Evolutionary conservation across 2,329 filamentous ascomycete species (phyloP).

Genomic region (Tolypocladium ovalisporum): DNA sequence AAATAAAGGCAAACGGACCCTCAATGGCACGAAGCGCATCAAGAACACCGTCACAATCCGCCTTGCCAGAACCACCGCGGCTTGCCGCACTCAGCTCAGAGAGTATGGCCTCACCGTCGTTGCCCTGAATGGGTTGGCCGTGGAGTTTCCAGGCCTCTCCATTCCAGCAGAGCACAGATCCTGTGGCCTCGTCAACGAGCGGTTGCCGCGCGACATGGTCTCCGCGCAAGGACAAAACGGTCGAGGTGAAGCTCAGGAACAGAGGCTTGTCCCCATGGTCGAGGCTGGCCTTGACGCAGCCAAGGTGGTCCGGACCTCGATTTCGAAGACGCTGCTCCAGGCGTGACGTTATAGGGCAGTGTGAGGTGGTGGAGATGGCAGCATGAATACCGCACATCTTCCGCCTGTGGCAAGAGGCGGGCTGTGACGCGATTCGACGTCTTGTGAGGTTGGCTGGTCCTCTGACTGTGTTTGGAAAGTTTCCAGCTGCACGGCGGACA

Average conservation of each 20-base stretch:
- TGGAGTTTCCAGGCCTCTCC: slow-evolving; percentile 83
- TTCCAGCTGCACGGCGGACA: not conserved
- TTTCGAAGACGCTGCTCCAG: slow-evolving; percentile 38
- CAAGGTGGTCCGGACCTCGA: slow-evolving; percentile 50
- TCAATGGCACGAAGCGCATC: slow-evolving; percentile 49
- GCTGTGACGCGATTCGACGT: slow-evolving; percentile 5
- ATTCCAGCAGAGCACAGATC: slow-evolving; percentile 85
- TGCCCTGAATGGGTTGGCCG: slow-evolving; percentile 49
- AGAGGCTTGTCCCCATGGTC: slow-evolving; percentile 14
- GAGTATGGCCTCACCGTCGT: slow-evolving; percentile 69
- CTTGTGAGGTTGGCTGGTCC: not conserved
- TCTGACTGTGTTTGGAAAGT: not conserved
- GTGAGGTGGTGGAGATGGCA: slow-evolving; percentile 27
- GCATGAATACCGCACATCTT: slow-evolving; percentile 53
- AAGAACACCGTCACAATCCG: slow-evolving; percentile 24
- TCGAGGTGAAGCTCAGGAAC: slow-evolving; percentile 60
- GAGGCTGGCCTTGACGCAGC: slow-evolving; percentile 24
- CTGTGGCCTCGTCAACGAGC: slow-evolving; percentile 42
- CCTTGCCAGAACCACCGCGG: slow-evolving; percentile 10
- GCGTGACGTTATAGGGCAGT: slow-evolving; percentile 17
- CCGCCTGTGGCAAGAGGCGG: not conserved
- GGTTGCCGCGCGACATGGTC: slow-evolving; percentile 63
- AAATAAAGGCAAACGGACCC: slow-evolving; percentile 87
- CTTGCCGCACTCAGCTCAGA: slow-evolving; percentile 39
- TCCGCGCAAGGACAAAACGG: slow-evolving; percentile 84